Evolutionary conservation across 23 red algal species (phyloP), one percentile per base, ranked within the genome.

Genomic region (Cyanidioschyzon merolae): DNA sequence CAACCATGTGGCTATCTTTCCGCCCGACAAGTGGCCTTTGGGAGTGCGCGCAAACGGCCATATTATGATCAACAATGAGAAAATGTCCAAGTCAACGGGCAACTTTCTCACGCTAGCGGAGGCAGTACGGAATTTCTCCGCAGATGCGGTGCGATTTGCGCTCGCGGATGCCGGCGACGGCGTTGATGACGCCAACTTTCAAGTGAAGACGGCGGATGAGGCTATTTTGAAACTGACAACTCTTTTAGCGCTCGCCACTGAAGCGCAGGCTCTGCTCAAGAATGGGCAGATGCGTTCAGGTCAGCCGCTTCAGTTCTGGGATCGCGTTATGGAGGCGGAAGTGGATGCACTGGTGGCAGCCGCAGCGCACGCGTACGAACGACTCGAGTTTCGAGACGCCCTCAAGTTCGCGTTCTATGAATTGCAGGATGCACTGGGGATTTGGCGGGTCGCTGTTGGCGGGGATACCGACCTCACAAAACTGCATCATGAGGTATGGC

Each of bases 71-170:
- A 89, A 98, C 76, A 86, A 88, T 1, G 94, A 98, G 79, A 98
- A 98, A 77, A 98, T 98, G 94, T 92, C 88, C 41, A 98, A 98
- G 58, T 85, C 80, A 39, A 98, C 94, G 1, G 94, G 94, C 37
- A 98, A 98, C 77, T 98, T 98, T 80, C 36, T 98, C 39, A 91
- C 94, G 32, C 84, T 98, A 15, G 59, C 80, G n/a, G 84, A 98
- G 57, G 94, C 88, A 34, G 86, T 98, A 37, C 80, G 40, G 3
- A 45, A 58, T 40, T 98, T 89, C 83, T 85, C 94, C 1, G 85
- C 94, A 30, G 94, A 98, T 76, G 94, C 79, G 34, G 94, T 98
- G 37, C 80, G 94, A 1, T 92, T 98, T 74, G 86, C 94, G 24
- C 80, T 98, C 2, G 94, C 94, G 1, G 94, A 98, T 79, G 94